Percentiles rank a stretch among this genome's conserved stretches.
phyloP scores from a whole-genome alignment of 257 asterid species.

The Solanum pennellii region DNA sequence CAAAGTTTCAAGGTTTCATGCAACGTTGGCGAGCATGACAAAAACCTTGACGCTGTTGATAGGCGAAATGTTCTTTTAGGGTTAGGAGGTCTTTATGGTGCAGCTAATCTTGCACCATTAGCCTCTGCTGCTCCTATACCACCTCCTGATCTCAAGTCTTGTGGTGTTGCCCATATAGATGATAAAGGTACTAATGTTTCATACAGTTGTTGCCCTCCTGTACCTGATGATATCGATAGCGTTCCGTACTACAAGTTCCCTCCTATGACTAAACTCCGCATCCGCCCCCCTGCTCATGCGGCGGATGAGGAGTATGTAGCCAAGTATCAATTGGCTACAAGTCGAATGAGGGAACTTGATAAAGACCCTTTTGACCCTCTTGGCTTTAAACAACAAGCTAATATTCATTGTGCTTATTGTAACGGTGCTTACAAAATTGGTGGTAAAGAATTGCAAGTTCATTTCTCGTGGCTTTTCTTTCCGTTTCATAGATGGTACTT shows the following conservation, averaged over 20 bases:
- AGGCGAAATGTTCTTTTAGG: neutral
- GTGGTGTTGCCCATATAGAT: neutral
- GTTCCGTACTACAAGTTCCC: neutral
- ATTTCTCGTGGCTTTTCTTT: conserved; percentile 17
- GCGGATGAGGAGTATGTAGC: neutral
- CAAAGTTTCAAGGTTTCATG: neutral
- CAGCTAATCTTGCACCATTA: neutral
- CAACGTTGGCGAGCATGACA: neutral
- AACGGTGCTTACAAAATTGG: conserved; percentile 9
- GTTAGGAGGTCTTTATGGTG: neutral
- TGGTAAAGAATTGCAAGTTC: conserved; percentile 13
- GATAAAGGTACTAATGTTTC: neutral
- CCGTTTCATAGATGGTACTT: conserved; percentile 25
- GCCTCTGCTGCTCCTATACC: neutral
- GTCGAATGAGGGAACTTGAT: neutral
- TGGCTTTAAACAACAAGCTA: conserved; percentile 18
- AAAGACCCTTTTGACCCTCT: conserved; percentile 6
- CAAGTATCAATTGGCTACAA: neutral
- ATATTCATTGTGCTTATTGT: conserved; percentile 28
- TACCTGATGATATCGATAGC: neutral
- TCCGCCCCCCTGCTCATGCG: neutral
- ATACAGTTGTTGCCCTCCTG: neutral
- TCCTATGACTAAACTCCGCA: neutral
- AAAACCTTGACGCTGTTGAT: neutral
- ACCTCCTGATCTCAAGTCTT: neutral